Evolutionary conservation across 2,329 filamentous ascomycete species (phyloP), one percentile per base, ranked within the genome.

Genomic region (Fusarium sp.): DNA sequence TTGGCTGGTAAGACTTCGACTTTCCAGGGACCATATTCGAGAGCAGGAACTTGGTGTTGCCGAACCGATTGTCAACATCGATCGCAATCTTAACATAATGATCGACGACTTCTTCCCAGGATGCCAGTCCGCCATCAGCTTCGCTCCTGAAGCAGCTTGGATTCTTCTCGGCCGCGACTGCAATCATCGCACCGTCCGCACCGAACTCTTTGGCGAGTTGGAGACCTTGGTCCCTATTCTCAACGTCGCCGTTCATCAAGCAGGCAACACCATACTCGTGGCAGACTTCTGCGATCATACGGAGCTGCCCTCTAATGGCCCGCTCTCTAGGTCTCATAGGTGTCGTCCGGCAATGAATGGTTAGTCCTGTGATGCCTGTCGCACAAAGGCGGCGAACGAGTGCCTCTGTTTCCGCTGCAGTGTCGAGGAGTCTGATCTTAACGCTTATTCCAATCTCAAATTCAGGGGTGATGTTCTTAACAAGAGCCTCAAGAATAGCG

Each of bases 141-240:
- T 88, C 83, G 2, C 87, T 80, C 42, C 93, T 88, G 85, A 99
- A 99, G 77, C 93, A 95, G 72, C 93, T 97, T 6, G 94, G 90
- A 79, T 99, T 99, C 71, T 91, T 89, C 84, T 99, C 96, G 2
- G 96, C 96, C 7, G 94, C 89, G 6, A 94, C 96, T 14, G 96
- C 96, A 77, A 99, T 98, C 96, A 99, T 99, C 68, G 94, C 96
- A 10, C 95, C 95, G 78, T 98, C 95, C 10, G 93, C 93, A n/a
- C 91, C 92, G 78, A 89, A 98, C 79, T 97, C 92, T 31, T 88
- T 77, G 68, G 94, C 91, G 11, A 99, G 86, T 65, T 85, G 80
- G 12, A 93, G 78, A 0, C 91, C 95, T 65, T 97, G 86, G 55
- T 94, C 92, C 60, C 93, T 89, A 41, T 86, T 89, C 60, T 87